These are phyloP conservation scores for Trapa bicornis DNA, from an alignment of 345 rosid genomes.

Conservation along the genomic window DNA sequence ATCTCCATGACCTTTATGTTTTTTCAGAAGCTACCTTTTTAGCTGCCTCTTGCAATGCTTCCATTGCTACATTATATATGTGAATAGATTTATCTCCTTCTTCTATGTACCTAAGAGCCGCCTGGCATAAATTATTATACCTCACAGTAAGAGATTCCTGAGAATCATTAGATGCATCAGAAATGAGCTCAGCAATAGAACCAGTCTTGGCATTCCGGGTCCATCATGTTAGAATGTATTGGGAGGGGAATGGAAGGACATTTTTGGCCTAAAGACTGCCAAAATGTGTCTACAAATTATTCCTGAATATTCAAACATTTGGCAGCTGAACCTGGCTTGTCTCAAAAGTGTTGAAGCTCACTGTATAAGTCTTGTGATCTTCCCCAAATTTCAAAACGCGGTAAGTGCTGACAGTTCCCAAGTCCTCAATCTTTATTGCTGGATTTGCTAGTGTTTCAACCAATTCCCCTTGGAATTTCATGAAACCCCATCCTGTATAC, in stretches of 20 bases:
- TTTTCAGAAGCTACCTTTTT: slow-evolving; percentile 46
- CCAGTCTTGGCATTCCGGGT: slow-evolving; percentile 61
- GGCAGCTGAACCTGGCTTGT: slow-evolving; percentile 72
- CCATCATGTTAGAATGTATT: slow-evolving; percentile 61
- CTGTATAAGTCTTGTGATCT: slow-evolving; percentile 45
- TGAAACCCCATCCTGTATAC: slow-evolving; percentile 50
- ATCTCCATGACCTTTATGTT: slow-evolving; percentile 27
- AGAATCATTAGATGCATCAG: slow-evolving; percentile 27
- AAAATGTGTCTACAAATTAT: slow-evolving; percentile 62
- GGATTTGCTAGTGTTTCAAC: slow-evolving; percentile 63
- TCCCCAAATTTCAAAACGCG: slow-evolving; percentile 65
- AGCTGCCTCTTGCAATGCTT: slow-evolving; percentile 56
- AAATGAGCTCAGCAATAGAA: slow-evolving; percentile 17
- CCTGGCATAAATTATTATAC: slow-evolving; percentile 57
- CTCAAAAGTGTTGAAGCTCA: slow-evolving; percentile 46
- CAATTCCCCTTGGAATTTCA: slow-evolving; percentile 70
- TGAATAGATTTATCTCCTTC: slow-evolving; percentile 72
- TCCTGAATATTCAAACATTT: slow-evolving; percentile 71
- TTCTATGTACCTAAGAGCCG: slow-evolving; percentile 63
- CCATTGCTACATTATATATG: slow-evolving; percentile 58
- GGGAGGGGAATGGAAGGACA: slow-evolving; percentile 61
- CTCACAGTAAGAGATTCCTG: slow-evolving; percentile 43
- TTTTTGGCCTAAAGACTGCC: slow-evolving; percentile 65
- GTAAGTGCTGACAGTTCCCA: slow-evolving; percentile 35
- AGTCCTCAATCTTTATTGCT: slow-evolving; percentile 47